These are phyloP conservation scores for Ceratobasidium sp. DNA, from an alignment of 1,284 basidiomycete genomes.

Conservation along the genomic window DNA sequence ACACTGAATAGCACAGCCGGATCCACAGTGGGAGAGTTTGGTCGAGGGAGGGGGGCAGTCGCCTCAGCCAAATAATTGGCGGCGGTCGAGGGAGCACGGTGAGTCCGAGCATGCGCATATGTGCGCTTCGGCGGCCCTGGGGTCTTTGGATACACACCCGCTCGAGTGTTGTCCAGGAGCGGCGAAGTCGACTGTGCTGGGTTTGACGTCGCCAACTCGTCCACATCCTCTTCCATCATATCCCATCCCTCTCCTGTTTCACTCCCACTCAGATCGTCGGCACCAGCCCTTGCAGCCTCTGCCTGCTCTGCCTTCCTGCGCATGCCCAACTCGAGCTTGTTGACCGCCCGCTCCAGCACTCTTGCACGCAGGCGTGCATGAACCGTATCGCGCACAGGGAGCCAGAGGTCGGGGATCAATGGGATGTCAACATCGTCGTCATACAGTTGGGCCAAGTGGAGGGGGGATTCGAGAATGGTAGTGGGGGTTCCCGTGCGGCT, in stretches of 20 bases:
- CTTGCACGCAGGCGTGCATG: neutral
- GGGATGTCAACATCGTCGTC: neutral
- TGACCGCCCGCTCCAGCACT: neutral
- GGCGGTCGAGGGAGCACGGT: neutral
- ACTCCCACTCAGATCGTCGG: too few relatives aligned
- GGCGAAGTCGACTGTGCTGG: too few relatives aligned
- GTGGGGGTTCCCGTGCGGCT: neutral
- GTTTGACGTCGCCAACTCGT: too few relatives aligned
- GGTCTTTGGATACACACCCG: neutral
- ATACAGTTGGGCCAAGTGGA: neutral
- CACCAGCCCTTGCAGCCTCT: too few relatives aligned
- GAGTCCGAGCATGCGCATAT: neutral
- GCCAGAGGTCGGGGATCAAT: neutral
- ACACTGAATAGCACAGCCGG: neutral
- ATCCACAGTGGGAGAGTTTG: neutral
- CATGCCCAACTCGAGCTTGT: neutral
- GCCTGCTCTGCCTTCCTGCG: neutral
- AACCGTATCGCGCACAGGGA: neutral
- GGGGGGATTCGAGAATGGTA: neutral
- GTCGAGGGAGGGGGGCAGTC: neutral
- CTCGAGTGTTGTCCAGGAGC: too few relatives aligned
- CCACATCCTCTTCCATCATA: neutral
- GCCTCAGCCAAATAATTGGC: neutral
- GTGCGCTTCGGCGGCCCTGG: neutral
- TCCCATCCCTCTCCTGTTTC: neutral